Evolutionary conservation across 306 rosid genomes (phyloP).

Genomic region (Chamaecrista fasciculata): DNA sequence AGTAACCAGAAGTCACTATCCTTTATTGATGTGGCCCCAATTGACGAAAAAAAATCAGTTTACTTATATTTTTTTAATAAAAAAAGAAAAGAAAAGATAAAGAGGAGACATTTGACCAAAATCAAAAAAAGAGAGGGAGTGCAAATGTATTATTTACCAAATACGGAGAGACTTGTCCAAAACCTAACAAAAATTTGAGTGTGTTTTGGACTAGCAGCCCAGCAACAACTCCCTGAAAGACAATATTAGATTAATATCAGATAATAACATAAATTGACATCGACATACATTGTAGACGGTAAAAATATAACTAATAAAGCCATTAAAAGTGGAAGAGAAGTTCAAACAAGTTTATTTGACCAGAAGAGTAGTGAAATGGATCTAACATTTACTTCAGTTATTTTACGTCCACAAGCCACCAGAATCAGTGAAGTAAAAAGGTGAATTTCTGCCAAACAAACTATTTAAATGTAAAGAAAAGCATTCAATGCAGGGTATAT

Average conservation of each 20-base stretch:
- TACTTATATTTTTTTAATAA: not conserved
- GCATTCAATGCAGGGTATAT: slow-evolving; percentile 7
- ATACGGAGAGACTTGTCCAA: slow-evolving; percentile 86
- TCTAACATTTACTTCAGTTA: not conserved
- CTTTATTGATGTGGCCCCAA: not conserved
- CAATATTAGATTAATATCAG: slow-evolving; percentile 27
- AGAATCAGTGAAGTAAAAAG: slow-evolving; percentile 14
- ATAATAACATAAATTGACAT: not conserved
- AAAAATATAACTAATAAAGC: slow-evolving; percentile 18
- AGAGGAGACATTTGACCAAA: not conserved
- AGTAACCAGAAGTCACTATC: not conserved
- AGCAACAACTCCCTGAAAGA: slow-evolving; percentile 87
- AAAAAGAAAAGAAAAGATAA: not conserved
- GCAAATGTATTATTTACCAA: slow-evolving; percentile 54
- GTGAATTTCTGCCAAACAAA: slow-evolving; percentile 4
- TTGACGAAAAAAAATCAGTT: not conserved
- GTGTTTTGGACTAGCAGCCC: slow-evolving; percentile 96
- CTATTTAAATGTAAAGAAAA: slow-evolving; percentile 4
- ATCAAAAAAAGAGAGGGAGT: slow-evolving; percentile 8
- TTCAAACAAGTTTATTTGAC: not conserved
- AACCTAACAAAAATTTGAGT: slow-evolving; percentile 79
- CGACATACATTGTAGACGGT: not conserved
- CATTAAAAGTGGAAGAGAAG: slow-evolving; percentile 7
- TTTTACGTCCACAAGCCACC: not conserved
- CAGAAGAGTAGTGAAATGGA: not conserved